Base-by-base conservation (phyloP, 257 asterid species). In the Gentiana macrophylla region DNA sequence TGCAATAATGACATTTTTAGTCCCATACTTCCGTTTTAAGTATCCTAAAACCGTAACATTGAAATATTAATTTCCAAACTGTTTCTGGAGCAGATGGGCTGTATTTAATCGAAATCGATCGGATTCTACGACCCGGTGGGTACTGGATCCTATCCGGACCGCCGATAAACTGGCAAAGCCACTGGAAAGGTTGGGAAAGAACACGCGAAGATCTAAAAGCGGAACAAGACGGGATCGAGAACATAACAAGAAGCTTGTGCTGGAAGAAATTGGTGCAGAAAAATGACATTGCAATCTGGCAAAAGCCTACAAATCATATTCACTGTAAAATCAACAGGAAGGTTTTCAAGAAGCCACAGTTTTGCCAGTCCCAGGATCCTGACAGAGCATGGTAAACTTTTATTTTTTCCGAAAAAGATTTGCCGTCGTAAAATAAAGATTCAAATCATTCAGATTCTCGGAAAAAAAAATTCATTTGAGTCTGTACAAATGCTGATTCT, bases 131-230 rank as follows among this genome's bases (percentile, higher is more conserved):
- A 1, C 97, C 99, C 6, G 99, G 95, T 6, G 97, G 99, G 36
- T 81, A 81, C 43, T 92, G 99, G 99, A 67, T 92, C 64, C 87
- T 92, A 8, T 92, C 98, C 0, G 98, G 98, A 4, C 97, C 98
- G 1, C 98, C 98, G 0, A 69, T 92, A 37, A 92, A 92, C 73
- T 92, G 95, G 97, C 68, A 77, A 71, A 73, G 3, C 38, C 86
- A 76, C 63, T 88, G 85, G 86, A 79, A 68, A 70, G 98, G 98
- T 6, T 91, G 97, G 98, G 70, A 81, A 37, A 67, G 97, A 64
- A 87, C 78, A 2, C 62, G 37, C 0, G 77, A 70, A 1, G 94
- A 84, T 52, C 61, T 92, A 45, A 78, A 74, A 32, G 62, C 65
- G 1, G 99, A 92, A 71, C 95, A 88, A 49, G 72, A 70, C 47